Conservation (phyloP, 2,329 filamentous ascomycete species). For the Fusarium pininemorale region DNA sequence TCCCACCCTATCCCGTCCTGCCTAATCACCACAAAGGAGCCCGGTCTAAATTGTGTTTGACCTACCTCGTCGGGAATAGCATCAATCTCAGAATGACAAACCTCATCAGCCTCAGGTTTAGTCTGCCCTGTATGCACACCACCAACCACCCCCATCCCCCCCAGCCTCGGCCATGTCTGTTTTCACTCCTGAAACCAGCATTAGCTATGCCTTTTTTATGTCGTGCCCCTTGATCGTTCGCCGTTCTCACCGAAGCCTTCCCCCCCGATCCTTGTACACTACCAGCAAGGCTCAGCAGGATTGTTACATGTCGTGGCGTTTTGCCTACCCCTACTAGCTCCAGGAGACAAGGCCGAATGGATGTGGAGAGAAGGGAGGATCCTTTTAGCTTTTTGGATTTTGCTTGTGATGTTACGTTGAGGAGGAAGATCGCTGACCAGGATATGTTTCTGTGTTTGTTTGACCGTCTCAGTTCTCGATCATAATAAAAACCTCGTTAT, state of each 20-base stretch:
- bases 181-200: conserved; percentile 24
- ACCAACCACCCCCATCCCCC: not conserved
- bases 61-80: conserved; percentile 25
- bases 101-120: conserved; percentile 9
- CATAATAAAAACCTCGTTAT: not conserved
- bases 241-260: conserved; percentile 8
- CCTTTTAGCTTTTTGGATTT: not conserved
- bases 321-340: conserved; percentile 12
- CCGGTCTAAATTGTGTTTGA: not conserved
- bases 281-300: conserved; percentile 4
- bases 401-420: not conserved
- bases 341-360: conserved; percentile 4
- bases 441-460: not conserved
- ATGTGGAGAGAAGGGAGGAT: conserved; percentile 8
- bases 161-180: conserved; percentile 1
- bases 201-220: not conserved
- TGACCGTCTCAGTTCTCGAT: not conserved
- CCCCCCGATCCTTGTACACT: conserved; percentile 7
- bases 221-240: not conserved
- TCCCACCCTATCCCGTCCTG: not conserved
- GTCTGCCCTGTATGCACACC: not conserved
- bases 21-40: not conserved
- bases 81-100: conserved; percentile 17
- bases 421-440: not conserved
- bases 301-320: conserved; percentile 25